Evolutionary conservation across 495 filamentous ascomycete genomes (phyloP), one percentile per base, ranked within the genome.

Genomic region (Xylaria nigripes): DNA sequence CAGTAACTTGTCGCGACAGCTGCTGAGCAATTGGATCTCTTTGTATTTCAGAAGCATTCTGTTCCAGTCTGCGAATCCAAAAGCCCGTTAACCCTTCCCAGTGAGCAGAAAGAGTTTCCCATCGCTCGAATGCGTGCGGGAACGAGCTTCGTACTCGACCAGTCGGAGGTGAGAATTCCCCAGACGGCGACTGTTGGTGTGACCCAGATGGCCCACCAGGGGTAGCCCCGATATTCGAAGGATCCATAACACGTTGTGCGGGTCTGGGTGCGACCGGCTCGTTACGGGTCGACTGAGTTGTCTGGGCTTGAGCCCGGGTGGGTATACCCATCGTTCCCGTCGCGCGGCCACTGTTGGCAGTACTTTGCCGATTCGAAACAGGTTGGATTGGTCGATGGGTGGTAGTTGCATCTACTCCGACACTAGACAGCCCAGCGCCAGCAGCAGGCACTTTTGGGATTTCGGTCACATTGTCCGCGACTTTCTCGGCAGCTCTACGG

Each of bases 41-140:
- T 55, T 83, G 81, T 19, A 95, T 76, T 57, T 95, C 90, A 15
- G 90, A 83, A 23, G 85, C 86, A 67, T 93, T 95, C 61, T 90
- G 81, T 65, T 97, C 89, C 0, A 97, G 77, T 54, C 89, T 83
- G 29, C 87, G 87, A 51, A 98, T 92, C 93, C 93, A 97, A 71
- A 94, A 97, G 48, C 88, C 87, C 1, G 93, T 98, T 53, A 97
- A 79, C 15, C 93, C 93, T 67, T 98, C 93, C 93, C 94, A 98
- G 59, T 96, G 93, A 13, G 94, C 93, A 0, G 94, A 97, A 6
- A 98, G 74, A 0, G 86, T 89, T 60, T 98, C 93, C 93, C 94
- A 98, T 40, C 93, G 81, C 67, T 98, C 91, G 59, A 98, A 98
- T 1, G 93, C 93, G 71, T 98, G 94, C 15, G 94, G 93, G 66